These are phyloP conservation scores for Neonectria ditissima DNA, from an alignment of 2,329 filamentous ascomycete species.

Conservation along the genomic window DNA sequence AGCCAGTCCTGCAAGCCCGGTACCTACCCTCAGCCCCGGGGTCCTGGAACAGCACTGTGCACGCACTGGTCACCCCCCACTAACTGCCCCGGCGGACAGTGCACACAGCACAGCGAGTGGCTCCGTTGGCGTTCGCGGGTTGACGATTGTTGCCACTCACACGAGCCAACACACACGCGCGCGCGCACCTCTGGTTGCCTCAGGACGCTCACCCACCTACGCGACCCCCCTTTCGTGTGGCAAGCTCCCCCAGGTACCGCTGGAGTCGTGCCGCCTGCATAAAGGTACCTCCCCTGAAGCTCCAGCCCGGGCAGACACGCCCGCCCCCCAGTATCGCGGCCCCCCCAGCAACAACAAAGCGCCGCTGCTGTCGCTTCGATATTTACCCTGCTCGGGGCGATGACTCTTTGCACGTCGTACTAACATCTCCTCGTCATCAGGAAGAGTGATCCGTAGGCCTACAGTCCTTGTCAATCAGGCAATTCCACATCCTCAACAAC, in stretches of 20 bases:
- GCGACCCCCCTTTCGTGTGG: slow-evolving; percentile 16
- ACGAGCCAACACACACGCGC: slow-evolving; percentile 26
- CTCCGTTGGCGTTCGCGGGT: slow-evolving; percentile 1
- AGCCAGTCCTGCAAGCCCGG: slow-evolving; percentile 9
- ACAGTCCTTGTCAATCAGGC: slow-evolving; percentile 20
- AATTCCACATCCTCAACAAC: slow-evolving; percentile 11
- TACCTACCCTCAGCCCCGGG: slow-evolving; percentile 4
- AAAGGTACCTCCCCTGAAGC: slow-evolving; percentile 36
- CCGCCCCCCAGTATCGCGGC: slow-evolving; percentile 39
- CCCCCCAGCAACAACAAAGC: slow-evolving; percentile 41
- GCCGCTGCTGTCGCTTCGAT: background rate
- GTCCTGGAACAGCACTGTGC: slow-evolving; percentile 25
- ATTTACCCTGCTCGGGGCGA: background rate
- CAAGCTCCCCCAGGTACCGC: slow-evolving; percentile 31
- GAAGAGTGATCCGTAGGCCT: too few relatives aligned
- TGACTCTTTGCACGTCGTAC: background rate
- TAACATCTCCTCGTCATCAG: background rate
- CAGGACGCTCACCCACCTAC: slow-evolving; percentile 41
- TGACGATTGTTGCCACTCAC: slow-evolving; percentile 43
- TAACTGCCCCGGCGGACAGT: slow-evolving; percentile 41
- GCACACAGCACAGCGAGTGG: slow-evolving; percentile 28
- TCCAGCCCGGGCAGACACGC: slow-evolving; percentile 22
- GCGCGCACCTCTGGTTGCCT: slow-evolving; percentile 43
- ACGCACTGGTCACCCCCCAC: slow-evolving; percentile 34
- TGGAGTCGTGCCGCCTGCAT: slow-evolving; percentile 22